Evolutionary conservation across 2,329 filamentous ascomycete species (phyloP).

Genomic region (Endothia cerciana): DNA sequence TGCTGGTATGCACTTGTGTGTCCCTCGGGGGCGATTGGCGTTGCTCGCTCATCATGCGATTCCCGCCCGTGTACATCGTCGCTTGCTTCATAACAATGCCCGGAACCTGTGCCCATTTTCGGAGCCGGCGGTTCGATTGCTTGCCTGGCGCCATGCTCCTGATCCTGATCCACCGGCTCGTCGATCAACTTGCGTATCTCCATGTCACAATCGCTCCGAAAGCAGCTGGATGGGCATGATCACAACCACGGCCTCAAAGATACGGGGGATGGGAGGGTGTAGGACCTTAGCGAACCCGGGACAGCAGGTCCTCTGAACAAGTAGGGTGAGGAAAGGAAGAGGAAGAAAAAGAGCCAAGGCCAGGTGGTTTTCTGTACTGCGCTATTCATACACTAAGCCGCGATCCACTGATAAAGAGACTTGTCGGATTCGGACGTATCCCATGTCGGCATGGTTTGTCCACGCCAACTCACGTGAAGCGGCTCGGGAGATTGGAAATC

Average conservation of each 20-base stretch:
- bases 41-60: too few species aligned
- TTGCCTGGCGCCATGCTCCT: neutral
- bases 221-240: neutral
- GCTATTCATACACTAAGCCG: neutral
- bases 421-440: neutral
- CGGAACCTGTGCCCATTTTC: neutral
- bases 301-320: neutral
- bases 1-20: neutral
- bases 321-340: neutral
- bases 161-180: neutral
- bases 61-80: too few species aligned
- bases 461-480: neutral
- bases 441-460: neutral
- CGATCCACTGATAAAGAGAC: slow-evolving; percentile 1
- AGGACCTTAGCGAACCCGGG: neutral
- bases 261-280: neutral
- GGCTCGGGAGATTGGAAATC: neutral
- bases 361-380: neutral
- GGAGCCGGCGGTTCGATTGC: neutral
- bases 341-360: neutral
- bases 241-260: neutral
- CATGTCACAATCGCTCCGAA: neutral
- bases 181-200: neutral
- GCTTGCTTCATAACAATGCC: too few species aligned
- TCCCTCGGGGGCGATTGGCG: too few species aligned